These are phyloP conservation scores for Eucalyptus pauciflora DNA, from an alignment of 345 rosid genomes.

Conservation along the genomic window DNA sequence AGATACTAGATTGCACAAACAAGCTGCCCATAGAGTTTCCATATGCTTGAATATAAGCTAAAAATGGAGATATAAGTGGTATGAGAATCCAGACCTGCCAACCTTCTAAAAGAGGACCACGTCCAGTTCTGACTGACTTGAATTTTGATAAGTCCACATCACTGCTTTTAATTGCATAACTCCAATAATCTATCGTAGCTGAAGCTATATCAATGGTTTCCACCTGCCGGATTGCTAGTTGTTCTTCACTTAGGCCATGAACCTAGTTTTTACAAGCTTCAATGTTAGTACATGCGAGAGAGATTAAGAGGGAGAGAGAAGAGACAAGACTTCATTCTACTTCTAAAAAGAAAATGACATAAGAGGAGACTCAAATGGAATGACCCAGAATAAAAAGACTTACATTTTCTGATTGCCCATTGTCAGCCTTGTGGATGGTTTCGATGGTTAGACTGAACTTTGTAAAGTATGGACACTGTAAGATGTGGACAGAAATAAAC, in stretches of 20 bases:
- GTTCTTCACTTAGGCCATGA: constrained; percentile 38
- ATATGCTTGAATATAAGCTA: neutral
- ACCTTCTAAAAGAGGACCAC: constrained; percentile 51
- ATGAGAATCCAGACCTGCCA: constrained; percentile 47
- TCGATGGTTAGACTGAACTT: constrained; percentile 52
- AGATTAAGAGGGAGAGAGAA: neutral
- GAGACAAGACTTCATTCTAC: neutral
- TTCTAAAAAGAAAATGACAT: neutral
- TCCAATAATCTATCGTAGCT: constrained; percentile 54
- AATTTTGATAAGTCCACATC: constrained; percentile 36
- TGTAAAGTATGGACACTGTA: constrained; percentile 66
- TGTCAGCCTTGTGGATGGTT: constrained; percentile 50
- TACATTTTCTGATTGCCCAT: constrained; percentile 52
- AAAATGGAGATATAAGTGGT: neutral
- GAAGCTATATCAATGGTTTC: constrained; percentile 57
- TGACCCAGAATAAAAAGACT: constrained; percentile 3
- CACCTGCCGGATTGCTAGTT: constrained; percentile 38
- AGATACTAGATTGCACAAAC: neutral
- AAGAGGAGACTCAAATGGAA: neutral
- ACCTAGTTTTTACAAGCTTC: constrained; percentile 20
- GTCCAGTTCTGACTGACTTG: constrained; percentile 41
- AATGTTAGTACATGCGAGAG: neutral
- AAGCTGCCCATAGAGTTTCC: neutral
- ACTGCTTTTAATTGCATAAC: constrained; percentile 34
- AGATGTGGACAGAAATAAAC: neutral